Evolutionary conservation across 164 flowering plant genomes (phyloP), one percentile per base, ranked within the genome.

Genomic region (Saururus chinensis): DNA sequence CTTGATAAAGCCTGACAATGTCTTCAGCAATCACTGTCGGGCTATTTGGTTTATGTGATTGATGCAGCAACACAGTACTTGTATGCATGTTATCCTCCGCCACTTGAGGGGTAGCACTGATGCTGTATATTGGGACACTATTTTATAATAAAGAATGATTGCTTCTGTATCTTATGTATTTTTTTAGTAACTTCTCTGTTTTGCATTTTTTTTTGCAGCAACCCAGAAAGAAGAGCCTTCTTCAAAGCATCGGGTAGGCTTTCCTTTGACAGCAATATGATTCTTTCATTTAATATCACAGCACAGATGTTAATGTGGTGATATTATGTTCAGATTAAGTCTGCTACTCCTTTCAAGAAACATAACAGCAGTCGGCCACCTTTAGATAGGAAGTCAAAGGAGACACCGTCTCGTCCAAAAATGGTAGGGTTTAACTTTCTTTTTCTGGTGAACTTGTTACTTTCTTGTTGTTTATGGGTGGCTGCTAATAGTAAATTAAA

Each of bases 161-260:
- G 49, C 17, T 42, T 42, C 4, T 42, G 12, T 10, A 10, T 14
- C 30, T 37, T 20, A 19, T 19, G 23, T 17, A 57, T n/a, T 26
- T n/a, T 30, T 25, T 22, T 19, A 25, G 7, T 37, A 41, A 11
- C 41, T 53, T 62, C 12, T 10, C 16, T 48, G n/a, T 49, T 7
- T 23, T 51, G 10, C 24, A 14, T 48, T 61, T 14, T 61, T 42
- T 60, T 40, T 66, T 66, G 90, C 87, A 74, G 68, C 68, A 41
- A 35, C 55, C 26, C 77, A 72, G 66, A 79, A 72, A 70, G 66
- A 51, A 41, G 82, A 69, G 17, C 20, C 60, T 61, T 74, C 63
- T 76, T 78, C 66, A 24, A 70, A 55, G 59, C 63, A 63, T 61
- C 80, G 61, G 81, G 91, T 80, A 75, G 63, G 71, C 57, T 69